phyloP scores from a whole-genome alignment of 2,329 filamentous ascomycete species.

The Lachnellula hyalina region DNA sequence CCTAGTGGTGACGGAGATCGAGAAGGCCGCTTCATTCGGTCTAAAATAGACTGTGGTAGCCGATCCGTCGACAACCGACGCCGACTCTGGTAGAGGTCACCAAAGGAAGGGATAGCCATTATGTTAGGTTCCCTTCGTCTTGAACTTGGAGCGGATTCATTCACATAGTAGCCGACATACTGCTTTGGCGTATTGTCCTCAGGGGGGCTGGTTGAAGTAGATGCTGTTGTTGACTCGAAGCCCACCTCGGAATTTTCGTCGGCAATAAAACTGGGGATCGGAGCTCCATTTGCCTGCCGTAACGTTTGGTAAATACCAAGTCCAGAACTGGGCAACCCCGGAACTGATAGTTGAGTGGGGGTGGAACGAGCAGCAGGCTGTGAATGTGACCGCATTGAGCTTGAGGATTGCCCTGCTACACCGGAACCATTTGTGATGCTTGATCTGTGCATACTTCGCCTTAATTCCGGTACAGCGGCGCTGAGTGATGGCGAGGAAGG shows the following conservation, averaged over 20 bases:
- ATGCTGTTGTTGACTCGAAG: conserved; percentile 13
- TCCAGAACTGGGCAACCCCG: conserved; percentile 35
- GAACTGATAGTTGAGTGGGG: conserved; percentile 32
- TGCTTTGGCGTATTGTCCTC: conserved; percentile 28
- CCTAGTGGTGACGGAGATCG: conserved; percentile 33
- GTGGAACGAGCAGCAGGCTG: conserved; percentile 49
- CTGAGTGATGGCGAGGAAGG: conserved; percentile 50
- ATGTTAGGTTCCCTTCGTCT: conserved; percentile 17
- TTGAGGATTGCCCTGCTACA: conserved; percentile 40
- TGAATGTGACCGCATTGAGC: conserved; percentile 60
- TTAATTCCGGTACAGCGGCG: conserved; percentile 44
- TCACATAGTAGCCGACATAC: conserved; percentile 32
- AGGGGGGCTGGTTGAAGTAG: conserved; percentile 19
- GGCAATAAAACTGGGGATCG: conserved; percentile 51
- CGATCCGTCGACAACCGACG: conserved; percentile 30
- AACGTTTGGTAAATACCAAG: conserved; percentile 25
- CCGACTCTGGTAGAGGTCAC: conserved; percentile 25
- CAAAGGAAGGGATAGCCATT: conserved; percentile 29
- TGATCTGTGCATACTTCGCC: conserved; percentile 53
- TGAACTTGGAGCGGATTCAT: conserved; percentile 19
- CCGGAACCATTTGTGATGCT: conserved; percentile 45
- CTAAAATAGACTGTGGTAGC: conserved; percentile 30
- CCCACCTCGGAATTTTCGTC: conserved; percentile 38
- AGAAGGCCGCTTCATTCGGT: conserved; percentile 29
- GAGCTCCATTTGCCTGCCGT: conserved; percentile 40